Conservation (phyloP, 495 filamentous ascomycete genomes). For the Poronia punctata region DNA sequence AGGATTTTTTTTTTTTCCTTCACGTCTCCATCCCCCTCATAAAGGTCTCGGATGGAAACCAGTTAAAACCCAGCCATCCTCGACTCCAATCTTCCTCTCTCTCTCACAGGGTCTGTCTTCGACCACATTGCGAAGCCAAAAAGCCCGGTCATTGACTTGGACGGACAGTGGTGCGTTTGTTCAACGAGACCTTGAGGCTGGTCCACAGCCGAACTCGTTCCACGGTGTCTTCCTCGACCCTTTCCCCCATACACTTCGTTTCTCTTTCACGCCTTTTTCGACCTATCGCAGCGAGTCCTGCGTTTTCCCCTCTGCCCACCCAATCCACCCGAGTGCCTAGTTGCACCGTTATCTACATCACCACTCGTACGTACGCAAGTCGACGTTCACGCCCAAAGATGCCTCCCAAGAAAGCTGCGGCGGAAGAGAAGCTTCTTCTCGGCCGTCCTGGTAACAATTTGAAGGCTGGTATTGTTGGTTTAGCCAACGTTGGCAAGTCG, state of each 20-base stretch:
- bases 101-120: slow-evolving; percentile 11
- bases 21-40: slow-evolving; percentile 12
- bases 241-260: slow-evolving; percentile 44
- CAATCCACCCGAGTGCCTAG: slow-evolving; percentile 30
- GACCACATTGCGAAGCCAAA: slow-evolving; percentile 9
- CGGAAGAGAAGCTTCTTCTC: slow-evolving; percentile 74
- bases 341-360: slow-evolving; percentile 37
- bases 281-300: slow-evolving; percentile 59
- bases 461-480: slow-evolving; percentile 99
- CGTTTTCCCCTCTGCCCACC: slow-evolving; percentile 20
- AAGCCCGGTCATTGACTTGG: slow-evolving; percentile 9
- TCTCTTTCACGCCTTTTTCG: slow-evolving; percentile 45
- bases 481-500: slow-evolving; percentile 99
- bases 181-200: slow-evolving; percentile 20
- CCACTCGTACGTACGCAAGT: slow-evolving; percentile 45
- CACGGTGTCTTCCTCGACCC: slow-evolving; percentile 42
- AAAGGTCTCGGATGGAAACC: slow-evolving; percentile 6
- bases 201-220: slow-evolving; percentile 21
- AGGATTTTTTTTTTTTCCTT: slow-evolving; percentile 15
- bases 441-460: slow-evolving; percentile 96
- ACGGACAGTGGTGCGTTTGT: slow-evolving; percentile 17
- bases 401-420: slow-evolving; percentile 70
- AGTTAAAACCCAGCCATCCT: slow-evolving; percentile 15
- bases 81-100: background rate
- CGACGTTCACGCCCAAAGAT: slow-evolving; percentile 46